These are phyloP conservation scores for Apodospora peruviana DNA, from an alignment of 495 filamentous ascomycete genomes.

Conservation along the genomic window DNA sequence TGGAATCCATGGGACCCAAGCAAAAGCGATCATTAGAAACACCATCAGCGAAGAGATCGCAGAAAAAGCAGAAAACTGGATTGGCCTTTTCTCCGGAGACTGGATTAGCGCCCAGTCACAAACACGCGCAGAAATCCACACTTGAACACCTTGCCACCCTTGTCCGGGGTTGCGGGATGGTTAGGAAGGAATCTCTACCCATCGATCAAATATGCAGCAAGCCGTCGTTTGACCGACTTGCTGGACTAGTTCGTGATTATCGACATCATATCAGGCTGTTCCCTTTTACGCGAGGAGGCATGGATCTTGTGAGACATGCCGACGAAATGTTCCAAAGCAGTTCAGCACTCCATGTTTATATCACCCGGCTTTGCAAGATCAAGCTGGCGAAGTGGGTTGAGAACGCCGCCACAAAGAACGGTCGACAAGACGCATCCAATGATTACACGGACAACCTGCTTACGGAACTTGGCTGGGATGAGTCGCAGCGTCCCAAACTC, in stretches of 20 bases:
- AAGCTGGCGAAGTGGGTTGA: slow-evolving; percentile 11
- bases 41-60: background rate
- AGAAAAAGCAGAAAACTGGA: slow-evolving; percentile 2
- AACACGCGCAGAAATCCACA: background rate
- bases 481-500: slow-evolving; percentile 10
- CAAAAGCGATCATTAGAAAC: background rate
- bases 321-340: slow-evolving; percentile 8
- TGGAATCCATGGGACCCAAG: no score
- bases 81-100: no score
- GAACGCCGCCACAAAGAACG: background rate
- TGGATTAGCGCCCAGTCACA: background rate
- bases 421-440: background rate
- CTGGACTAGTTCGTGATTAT: slow-evolving; percentile 20
- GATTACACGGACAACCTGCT: slow-evolving; percentile 9
- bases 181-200: background rate
- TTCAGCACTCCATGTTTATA: slow-evolving; percentile 18
- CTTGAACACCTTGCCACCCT: slow-evolving; percentile 2
- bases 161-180: slow-evolving; percentile 4
- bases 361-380: slow-evolving; percentile 21
- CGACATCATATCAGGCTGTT: slow-evolving; percentile 4
- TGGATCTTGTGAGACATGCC: slow-evolving; percentile 12
- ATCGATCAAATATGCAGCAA: slow-evolving; percentile 8
- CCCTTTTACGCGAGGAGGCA: slow-evolving; percentile 1
- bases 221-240: slow-evolving; percentile 20
- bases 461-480: slow-evolving; percentile 16